Percentiles rank a stretch among this genome's conserved stretches.
Evolutionary conservation across 306 rosid genomes (phyloP).

Genomic region (Cicer bijugum): DNA sequence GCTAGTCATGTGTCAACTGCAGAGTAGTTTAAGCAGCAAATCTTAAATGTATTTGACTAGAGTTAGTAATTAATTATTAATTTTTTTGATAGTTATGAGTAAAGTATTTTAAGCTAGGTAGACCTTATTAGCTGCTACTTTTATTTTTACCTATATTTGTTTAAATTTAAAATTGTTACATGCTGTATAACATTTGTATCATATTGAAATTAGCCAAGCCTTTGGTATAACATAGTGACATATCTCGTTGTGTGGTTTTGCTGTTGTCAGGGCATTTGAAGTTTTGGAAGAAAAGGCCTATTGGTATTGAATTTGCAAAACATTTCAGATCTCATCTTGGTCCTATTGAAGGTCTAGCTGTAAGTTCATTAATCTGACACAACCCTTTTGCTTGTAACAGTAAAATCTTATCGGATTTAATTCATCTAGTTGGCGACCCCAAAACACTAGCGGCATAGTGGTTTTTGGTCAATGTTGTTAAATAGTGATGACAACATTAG

Average conservation of each 20-base stretch:
- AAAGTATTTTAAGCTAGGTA: background rate
- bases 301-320: slow-evolving; percentile 94
- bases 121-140: slow-evolving; percentile 13
- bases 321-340: slow-evolving; percentile 97
- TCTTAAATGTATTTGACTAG: background rate
- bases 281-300: slow-evolving; percentile 94
- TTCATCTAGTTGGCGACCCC: background rate
- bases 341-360: slow-evolving; percentile 94
- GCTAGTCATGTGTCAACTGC: background rate
- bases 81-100: background rate
- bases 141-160: background rate
- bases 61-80: slow-evolving; percentile 4
- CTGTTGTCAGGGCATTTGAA: slow-evolving; percentile 79
- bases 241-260: slow-evolving; percentile 37
- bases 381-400: slow-evolving; percentile 16
- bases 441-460: background rate
- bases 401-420: slow-evolving; percentile 22
- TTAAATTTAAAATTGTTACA: background rate
- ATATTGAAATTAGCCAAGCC: slow-evolving; percentile 21
- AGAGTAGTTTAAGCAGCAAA: background rate
- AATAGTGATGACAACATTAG: too few species aligned
- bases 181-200: slow-evolving; percentile 22
- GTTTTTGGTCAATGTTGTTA: background rate
- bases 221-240: slow-evolving; percentile 1
- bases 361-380: slow-evolving; percentile 55